phyloP scores from a whole-genome alignment of 163 green algal species.

The Smithsoniella earleae region DNA sequence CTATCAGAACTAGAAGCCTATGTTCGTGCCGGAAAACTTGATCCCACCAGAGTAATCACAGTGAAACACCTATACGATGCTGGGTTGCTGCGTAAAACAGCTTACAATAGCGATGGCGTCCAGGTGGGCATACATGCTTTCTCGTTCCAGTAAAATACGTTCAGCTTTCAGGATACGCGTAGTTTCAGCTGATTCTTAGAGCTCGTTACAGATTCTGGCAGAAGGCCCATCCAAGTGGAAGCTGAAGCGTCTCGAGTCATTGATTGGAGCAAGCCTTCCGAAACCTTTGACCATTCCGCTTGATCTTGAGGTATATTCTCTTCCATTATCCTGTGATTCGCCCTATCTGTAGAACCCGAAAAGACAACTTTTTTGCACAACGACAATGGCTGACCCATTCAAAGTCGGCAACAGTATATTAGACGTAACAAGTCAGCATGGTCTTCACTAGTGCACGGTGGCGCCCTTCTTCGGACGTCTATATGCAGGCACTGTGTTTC shows the following conservation, averaged over 20 bases:
- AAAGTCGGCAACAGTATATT: no score
- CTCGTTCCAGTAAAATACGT: neutral
- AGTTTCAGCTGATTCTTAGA: neutral
- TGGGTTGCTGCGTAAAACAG: neutral
- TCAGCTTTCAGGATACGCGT: neutral
- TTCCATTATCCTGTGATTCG: no score
- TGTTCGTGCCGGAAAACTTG: neutral
- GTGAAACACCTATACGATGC: conserved; percentile 29
- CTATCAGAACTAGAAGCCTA: conserved; percentile 11
- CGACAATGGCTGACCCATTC: no score
- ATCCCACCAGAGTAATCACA: conserved; percentile 24
- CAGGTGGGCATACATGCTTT: conserved; percentile 4
- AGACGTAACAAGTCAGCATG: no score
- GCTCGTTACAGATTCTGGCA: neutral
- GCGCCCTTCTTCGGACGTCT: no score
- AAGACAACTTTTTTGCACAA: no score
- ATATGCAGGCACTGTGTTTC: no score
- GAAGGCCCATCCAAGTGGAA: neutral
- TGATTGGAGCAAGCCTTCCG: neutral
- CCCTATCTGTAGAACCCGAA: no score
- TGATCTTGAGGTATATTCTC: no score
- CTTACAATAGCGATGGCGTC: conserved; percentile 18
- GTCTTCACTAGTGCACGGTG: no score
- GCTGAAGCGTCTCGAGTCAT: neutral
- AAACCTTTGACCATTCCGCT: no score